Conservation (phyloP, 2,329 filamentous ascomycete species). For the Conoideocrella luteorostrata region DNA sequence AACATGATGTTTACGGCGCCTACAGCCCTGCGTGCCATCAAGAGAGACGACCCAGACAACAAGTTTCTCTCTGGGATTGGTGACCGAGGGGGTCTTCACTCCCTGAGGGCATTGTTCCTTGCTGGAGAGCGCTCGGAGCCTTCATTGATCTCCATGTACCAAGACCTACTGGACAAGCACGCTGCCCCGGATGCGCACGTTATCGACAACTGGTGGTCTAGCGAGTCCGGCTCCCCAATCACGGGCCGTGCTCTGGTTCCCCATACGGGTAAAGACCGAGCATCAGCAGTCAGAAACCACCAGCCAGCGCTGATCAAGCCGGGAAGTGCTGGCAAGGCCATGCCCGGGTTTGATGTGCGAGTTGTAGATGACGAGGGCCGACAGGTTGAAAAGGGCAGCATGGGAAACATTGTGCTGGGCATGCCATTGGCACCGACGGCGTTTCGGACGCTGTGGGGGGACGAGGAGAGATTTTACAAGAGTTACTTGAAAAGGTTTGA, state of each 20-base stretch:
- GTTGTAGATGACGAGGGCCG: constrained; percentile 75
- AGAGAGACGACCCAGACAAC: constrained; percentile 76
- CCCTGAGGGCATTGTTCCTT: constrained; percentile 70
- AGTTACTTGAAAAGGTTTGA: constrained; percentile 78
- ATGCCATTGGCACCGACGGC: constrained; percentile 80
- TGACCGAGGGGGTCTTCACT: constrained; percentile 61
- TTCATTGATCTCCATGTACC: constrained; percentile 74
- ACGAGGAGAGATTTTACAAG: constrained; percentile 78
- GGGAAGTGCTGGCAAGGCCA: constrained; percentile 82
- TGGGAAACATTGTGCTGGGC: constrained; percentile 87
- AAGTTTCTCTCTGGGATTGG: constrained; percentile 57
- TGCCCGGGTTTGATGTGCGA: constrained; percentile 85
- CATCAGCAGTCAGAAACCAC: constrained; percentile 31
- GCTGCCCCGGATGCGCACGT: constrained; percentile 54
- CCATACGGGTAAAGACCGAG: constrained; percentile 49
- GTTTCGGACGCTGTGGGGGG: constrained; percentile 79
- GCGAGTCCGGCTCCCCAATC: constrained; percentile 52
- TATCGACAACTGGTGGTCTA: constrained; percentile 57
- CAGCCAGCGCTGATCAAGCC: constrained; percentile 59
- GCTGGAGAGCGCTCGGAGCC: constrained; percentile 88
- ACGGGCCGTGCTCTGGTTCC: constrained; percentile 51
- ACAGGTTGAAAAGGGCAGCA: constrained; percentile 62
- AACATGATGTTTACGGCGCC: constrained; percentile 82
- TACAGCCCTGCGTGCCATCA: constrained; percentile 79
- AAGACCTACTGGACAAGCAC: constrained; percentile 61